Evolutionary conservation across 202 grass and related monocot species (phyloP), one percentile per base, ranked within the genome.

Genomic region (Setaria viridis): DNA sequence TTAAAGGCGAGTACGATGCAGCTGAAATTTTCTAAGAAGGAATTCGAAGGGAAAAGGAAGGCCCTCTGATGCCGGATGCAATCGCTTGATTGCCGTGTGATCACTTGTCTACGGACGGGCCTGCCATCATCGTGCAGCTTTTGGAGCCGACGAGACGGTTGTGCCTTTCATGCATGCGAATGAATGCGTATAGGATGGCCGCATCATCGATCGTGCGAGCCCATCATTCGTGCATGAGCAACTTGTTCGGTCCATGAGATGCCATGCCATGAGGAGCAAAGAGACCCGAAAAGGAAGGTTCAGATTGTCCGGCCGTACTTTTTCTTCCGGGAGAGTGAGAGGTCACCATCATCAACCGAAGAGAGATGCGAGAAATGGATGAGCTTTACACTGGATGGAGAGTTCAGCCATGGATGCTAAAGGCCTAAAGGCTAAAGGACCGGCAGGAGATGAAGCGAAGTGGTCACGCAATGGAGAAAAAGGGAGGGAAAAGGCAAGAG

Each of bases 171-270:
- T 77, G 69, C 69, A 33, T 14, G 33, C 39, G 11, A 17, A 56
- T 35, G 80, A 11, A 54, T 72, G 78, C 72, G 37, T 72, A 13
- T 62, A 30, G 5, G 49, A 33, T 79, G 74, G 74, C 48, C 50
- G 66, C 39, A 41, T 41, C 57, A 19, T 67, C 25, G 77, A 43
- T 79, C 78, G 77, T 62, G 88, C 74, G 53, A 43, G 50, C 57
- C 53, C 74, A 79, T 79, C 73, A 74, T 83, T 89, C 11, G 11
- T 45, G 32, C 58, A 33, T 53, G n/a, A 58, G 48, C 59, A 84
- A 13, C 62, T 62, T 87, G 84, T 80, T 75, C 74, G 84, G 80
- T 75, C 50, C 69, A 79, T 12, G 84, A 79, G 43, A 69, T 25
- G 25, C 25, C 5, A 41, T 54, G 59, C 75, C 74, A 74, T 83